Percentiles rank a stretch among this genome's conserved stretches.
Conservation (phyloP, 306 rosid genomes). For the Rosa multiflora region DNA sequence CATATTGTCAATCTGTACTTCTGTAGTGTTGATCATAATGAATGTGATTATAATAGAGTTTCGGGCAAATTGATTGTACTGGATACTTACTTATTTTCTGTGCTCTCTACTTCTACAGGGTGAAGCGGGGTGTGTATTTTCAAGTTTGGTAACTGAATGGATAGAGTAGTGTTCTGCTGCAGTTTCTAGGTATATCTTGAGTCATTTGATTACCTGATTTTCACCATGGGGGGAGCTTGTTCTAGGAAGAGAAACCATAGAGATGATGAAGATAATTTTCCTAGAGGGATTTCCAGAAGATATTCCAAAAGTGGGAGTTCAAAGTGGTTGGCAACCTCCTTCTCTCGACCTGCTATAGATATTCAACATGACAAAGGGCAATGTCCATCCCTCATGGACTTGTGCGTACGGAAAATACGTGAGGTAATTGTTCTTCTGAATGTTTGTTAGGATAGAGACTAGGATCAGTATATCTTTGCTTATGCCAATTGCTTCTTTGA, state of each 20-base stretch:
- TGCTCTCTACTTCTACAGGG: slow-evolving; percentile 30
- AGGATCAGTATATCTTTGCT: slow-evolving; percentile 3
- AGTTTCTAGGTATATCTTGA: slow-evolving; percentile 26
- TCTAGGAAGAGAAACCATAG: slow-evolving; percentile 75
- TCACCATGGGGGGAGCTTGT: slow-evolving; percentile 90
- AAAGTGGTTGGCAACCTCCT: slow-evolving; percentile 80
- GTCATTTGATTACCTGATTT: slow-evolving; percentile 39
- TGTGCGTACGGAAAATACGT: slow-evolving; percentile 58
- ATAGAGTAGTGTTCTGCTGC: slow-evolving; percentile 36
- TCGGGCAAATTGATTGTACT: not conserved
- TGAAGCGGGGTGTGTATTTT: slow-evolving; percentile 37
- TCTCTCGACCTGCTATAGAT: slow-evolving; percentile 51
- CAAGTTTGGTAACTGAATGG: slow-evolving; percentile 45
- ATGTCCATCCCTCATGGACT: slow-evolving; percentile 66
- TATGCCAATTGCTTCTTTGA: slow-evolving; percentile 29
- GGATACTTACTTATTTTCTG: slow-evolving; percentile 29
- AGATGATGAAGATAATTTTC: slow-evolving; percentile 46
- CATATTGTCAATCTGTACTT: not conserved
- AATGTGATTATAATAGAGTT: not conserved
- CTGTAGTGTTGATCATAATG: not conserved
- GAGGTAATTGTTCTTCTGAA: slow-evolving; percentile 44
- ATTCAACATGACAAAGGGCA: slow-evolving; percentile 49
- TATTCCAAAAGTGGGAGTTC: slow-evolving; percentile 85
- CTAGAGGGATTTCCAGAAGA: slow-evolving; percentile 48
- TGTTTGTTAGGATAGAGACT: slow-evolving; percentile 5